These are phyloP conservation scores for Cronartium ribicola DNA, from an alignment of 1,284 basidiomycete genomes.

Conservation along the genomic window DNA sequence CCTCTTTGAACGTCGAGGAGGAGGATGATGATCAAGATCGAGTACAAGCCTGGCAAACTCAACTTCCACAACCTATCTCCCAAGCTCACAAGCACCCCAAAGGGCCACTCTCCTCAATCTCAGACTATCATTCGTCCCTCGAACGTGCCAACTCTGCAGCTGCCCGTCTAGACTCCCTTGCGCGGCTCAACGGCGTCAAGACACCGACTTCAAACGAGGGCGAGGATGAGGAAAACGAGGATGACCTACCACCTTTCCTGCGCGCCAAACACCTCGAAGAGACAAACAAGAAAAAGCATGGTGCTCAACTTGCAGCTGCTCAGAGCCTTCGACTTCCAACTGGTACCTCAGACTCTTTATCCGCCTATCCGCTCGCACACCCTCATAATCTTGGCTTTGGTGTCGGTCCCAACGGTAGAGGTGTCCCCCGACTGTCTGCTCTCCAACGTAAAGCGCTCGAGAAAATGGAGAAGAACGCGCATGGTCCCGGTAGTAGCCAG, in stretches of 20 bases:
- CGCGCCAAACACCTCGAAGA: slow-evolving; percentile 31
- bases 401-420: slow-evolving; percentile 33
- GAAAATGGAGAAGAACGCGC: slow-evolving; percentile 17
- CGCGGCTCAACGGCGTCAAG: slow-evolving; percentile 24
- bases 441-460: slow-evolving; percentile 37
- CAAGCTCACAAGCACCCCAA: background rate
- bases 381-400: slow-evolving; percentile 20
- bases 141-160: slow-evolving; percentile 38
- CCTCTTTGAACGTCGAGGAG: background rate
- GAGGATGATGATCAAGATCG: slow-evolving; percentile 9
- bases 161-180: slow-evolving; percentile 31
- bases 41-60: slow-evolving; percentile 19
- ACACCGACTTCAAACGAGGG: background rate
- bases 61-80: background rate
- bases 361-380: slow-evolving; percentile 7
- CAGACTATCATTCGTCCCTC: slow-evolving; percentile 11
- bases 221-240: background rate
- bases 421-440: slow-evolving; percentile 34
- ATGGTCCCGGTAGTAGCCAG: background rate
- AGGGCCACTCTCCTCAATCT: background rate
- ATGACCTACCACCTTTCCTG: slow-evolving; percentile 23
- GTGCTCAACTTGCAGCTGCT: background rate
- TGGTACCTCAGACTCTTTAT: background rate
- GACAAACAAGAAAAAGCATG: slow-evolving; percentile 12
- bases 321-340: background rate